Evolutionary conservation across 106 monocot species (phyloP).

Genomic region (Apostasia shenzhenica): DNA sequence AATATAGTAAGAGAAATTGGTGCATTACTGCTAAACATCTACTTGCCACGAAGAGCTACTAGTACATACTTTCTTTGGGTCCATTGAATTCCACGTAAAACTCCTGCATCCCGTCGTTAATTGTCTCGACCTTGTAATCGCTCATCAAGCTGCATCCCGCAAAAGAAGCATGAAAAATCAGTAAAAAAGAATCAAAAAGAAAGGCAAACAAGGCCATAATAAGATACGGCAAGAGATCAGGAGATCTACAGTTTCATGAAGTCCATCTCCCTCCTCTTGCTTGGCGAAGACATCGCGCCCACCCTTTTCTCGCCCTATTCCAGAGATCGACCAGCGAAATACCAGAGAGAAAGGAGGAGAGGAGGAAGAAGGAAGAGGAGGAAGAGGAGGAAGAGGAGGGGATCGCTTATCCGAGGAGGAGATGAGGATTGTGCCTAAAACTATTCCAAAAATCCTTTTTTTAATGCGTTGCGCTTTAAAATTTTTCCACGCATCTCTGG

Average conservation of each 20-base stretch:
- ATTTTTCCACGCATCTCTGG: background rate
- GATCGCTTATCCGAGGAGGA: too few relatives aligned
- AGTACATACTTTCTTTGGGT: constrained; percentile 51
- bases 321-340: background rate
- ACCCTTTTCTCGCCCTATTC: background rate
- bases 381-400: background rate
- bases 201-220: background rate
- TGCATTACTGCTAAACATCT: constrained; percentile 2
- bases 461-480: background rate
- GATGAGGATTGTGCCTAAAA: background rate
- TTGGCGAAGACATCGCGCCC: constrained; percentile 59
- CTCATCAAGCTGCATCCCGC: constrained; percentile 65
- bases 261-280: constrained; percentile 83
- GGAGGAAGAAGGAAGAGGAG: background rate
- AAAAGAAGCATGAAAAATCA: constrained; percentile 10
- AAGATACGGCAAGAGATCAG: background rate
- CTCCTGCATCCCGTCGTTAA: constrained; percentile 84
- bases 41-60: constrained; percentile 5
- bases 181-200: background rate
- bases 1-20: too few relatives aligned
- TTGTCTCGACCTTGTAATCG: constrained; percentile 87
- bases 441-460: background rate
- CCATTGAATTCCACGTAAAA: constrained; percentile 79
- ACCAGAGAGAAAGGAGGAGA: background rate
- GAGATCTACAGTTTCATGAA: constrained; percentile 64